Conservation (phyloP, 768 basidiomycete genomes). For the Amanita molliuscula region DNA sequence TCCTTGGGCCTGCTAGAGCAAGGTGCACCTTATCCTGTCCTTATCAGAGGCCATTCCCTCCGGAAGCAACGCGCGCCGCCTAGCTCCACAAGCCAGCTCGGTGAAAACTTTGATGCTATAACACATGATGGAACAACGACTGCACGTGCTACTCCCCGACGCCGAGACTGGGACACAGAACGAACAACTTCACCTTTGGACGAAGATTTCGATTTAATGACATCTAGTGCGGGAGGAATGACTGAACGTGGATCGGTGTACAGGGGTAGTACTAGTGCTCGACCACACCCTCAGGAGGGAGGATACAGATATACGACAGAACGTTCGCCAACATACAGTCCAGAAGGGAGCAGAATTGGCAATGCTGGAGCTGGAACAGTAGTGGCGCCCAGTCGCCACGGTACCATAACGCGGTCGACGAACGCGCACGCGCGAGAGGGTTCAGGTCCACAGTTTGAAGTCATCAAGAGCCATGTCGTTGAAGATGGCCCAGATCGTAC, state of each 20-base stretch:
- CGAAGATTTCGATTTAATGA: constrained; percentile 29
- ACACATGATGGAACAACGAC: background rate
- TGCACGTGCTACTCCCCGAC: background rate
- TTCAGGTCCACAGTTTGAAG: constrained; percentile 30
- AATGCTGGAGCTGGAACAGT: background rate
- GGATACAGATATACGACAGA: background rate
- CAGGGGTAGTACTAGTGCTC: background rate
- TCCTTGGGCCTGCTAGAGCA: background rate
- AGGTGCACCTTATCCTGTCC: constrained; percentile 3
- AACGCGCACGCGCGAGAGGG: constrained; percentile 14
- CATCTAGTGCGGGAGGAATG: constrained; percentile 10
- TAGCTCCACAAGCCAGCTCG: background rate
- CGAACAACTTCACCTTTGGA: constrained; percentile 21
- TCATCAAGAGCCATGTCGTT: constrained; percentile 29
- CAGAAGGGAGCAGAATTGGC: background rate
- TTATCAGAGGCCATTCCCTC: constrained; percentile 4
- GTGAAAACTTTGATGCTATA: constrained; percentile 2
- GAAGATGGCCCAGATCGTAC: constrained; percentile 42
- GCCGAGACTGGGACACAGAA: constrained; percentile 9
- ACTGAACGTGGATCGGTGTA: constrained; percentile 4
- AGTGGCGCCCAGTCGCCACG: constrained; percentile 5
- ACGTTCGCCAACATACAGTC: background rate
- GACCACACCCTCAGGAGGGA: constrained; percentile 1
- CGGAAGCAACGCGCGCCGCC: constrained; percentile 1
- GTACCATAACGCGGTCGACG: constrained; percentile 1